These are phyloP conservation scores for Biscogniauxia sp. DNA, from an alignment of 2,329 filamentous ascomycete genomes.

Conservation along the genomic window DNA sequence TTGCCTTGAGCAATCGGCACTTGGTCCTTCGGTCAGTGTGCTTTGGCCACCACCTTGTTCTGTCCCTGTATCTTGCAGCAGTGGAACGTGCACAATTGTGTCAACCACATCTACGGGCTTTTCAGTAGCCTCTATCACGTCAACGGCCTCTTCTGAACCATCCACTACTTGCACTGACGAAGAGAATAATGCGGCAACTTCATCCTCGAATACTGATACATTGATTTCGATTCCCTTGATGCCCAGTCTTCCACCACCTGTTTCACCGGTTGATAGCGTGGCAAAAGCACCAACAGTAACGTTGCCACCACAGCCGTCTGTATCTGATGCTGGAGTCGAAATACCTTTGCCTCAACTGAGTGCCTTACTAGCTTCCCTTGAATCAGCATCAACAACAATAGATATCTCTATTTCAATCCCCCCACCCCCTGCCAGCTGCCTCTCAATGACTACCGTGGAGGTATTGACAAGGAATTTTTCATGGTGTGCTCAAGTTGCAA, in stretches of 20 bases:
- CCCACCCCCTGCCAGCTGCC: slow-evolving; percentile 17
- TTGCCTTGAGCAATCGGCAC: no score
- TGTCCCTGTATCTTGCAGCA: no score
- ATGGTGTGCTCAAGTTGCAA: slow-evolving; percentile 29
- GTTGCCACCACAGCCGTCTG: slow-evolving; percentile 4
- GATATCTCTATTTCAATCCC: slow-evolving; percentile 1
- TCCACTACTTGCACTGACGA: slow-evolving; percentile 1
- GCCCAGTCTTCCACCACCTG: slow-evolving; percentile 23
- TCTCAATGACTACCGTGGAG: slow-evolving; percentile 28
- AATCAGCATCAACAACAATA: no score
- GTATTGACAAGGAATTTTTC: slow-evolving; percentile 29
- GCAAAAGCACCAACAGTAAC: slow-evolving; percentile 7
- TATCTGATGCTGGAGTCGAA: slow-evolving; percentile 5
- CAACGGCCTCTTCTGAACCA: background rate
- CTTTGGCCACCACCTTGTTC: no score
- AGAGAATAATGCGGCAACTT: background rate
- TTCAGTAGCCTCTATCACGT: background rate
- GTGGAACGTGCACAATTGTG: background rate
- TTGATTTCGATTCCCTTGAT: slow-evolving; percentile 14
- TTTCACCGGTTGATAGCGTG: slow-evolving; percentile 14
- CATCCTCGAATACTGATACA: slow-evolving; percentile 4
- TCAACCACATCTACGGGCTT: slow-evolving; percentile 11
- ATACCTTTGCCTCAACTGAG: slow-evolving; percentile 3
- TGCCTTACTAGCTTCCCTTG: no score
- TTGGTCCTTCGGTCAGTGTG: no score